These are phyloP conservation scores for Verticillium klebahnii DNA, from an alignment of 2,329 filamentous ascomycete species.

Conservation along the genomic window DNA sequence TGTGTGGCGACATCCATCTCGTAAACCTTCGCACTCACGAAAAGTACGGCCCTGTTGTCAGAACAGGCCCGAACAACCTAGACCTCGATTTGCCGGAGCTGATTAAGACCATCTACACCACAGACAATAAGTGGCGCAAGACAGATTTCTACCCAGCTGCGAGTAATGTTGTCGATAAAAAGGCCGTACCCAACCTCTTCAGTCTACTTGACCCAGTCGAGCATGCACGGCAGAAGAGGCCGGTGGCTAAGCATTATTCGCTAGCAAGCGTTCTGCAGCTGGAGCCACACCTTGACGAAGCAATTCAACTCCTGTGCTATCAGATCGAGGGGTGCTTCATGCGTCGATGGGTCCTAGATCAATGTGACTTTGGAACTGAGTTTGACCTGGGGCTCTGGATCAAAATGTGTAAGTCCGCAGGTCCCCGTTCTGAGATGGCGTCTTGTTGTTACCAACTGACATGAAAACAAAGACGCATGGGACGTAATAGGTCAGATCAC, in stretches of 20 bases:
- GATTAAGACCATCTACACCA: slow-evolving; percentile 22
- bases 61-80: slow-evolving; percentile 23
- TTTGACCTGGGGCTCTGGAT: slow-evolving; percentile 45
- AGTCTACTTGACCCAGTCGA: slow-evolving; percentile 24
- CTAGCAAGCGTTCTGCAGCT: slow-evolving; percentile 17
- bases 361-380: background rate
- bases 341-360: background rate
- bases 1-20: background rate
- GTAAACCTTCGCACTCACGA: slow-evolving; percentile 20
- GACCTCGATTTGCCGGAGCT: slow-evolving; percentile 20
- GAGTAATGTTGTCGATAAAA: slow-evolving; percentile 25
- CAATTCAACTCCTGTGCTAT: slow-evolving; percentile 37
- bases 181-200: slow-evolving; percentile 33
- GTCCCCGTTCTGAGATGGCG: too few relatives aligned
- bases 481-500: slow-evolving; percentile 48
- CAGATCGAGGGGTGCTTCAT: slow-evolving; percentile 30
- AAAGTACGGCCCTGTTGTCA: slow-evolving; percentile 26
- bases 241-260: slow-evolving; percentile 31
- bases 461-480: slow-evolving; percentile 22
- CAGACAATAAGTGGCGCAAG: slow-evolving; percentile 21
- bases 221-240: slow-evolving; percentile 29
- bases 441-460: background rate
- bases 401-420: background rate
- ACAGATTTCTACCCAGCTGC: slow-evolving; percentile 30
- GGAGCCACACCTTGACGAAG: slow-evolving; percentile 40